Conservation (phyloP, 768 basidiomycete genomes). For the Boletellus emodensis region DNA sequence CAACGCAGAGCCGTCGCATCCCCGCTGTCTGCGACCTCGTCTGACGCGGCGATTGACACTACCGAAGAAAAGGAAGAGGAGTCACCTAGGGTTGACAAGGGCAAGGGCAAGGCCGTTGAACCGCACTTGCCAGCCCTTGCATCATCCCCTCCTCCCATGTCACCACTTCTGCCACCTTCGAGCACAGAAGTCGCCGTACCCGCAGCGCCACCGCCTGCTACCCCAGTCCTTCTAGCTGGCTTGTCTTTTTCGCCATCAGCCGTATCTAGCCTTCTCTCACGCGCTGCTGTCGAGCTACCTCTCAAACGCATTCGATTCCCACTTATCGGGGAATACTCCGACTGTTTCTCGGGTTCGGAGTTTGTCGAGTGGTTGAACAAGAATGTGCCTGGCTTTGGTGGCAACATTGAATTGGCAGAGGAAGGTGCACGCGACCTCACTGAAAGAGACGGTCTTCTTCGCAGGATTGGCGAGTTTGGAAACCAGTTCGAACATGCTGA, state of each 20-base stretch:
- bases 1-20: constrained; percentile 49
- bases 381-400: constrained; percentile 74
- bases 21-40: constrained; percentile 26
- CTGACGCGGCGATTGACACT: constrained; percentile 21
- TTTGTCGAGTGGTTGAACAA: constrained; percentile 80
- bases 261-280: constrained; percentile 64
- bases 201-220: constrained; percentile 38
- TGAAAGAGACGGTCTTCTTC: constrained; percentile 51
- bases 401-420: constrained; percentile 74
- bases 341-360: constrained; percentile 87
- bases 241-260: constrained; percentile 61
- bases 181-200: constrained; percentile 36
- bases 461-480: constrained; percentile 79
- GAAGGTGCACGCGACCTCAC: constrained; percentile 57
- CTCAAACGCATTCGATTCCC: constrained; percentile 72
- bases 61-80: constrained; percentile 33
- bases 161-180: constrained; percentile 51
- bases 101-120: constrained; percentile 66
- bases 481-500: constrained; percentile 76
- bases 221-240: constrained; percentile 71
- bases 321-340: constrained; percentile 77
- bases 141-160: constrained; percentile 61
- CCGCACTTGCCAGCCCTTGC: constrained; percentile 28
- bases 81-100: constrained; percentile 70
- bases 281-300: constrained; percentile 69